Evolutionary conservation across 2,329 filamentous ascomycete species (phyloP), one percentile per base, ranked within the genome.

Genomic region (Trichoderma lentiforme): DNA sequence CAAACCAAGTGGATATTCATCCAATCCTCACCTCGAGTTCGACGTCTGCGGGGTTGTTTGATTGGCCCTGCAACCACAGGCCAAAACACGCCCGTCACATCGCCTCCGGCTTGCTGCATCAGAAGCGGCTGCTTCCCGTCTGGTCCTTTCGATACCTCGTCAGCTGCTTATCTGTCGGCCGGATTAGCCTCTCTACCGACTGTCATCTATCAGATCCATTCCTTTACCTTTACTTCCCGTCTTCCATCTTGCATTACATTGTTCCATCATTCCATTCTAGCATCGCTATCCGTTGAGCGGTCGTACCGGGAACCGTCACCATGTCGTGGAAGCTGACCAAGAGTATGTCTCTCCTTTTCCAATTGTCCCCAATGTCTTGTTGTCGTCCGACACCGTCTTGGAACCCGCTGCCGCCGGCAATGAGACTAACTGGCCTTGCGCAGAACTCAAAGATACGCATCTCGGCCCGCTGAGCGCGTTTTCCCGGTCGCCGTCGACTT

Each of bases 371-470:
- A 12, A 58, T 34, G 32, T 63, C 65, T 36, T 32, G 24, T 30
- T 58, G 32, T 34, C 12, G 32, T 34, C 12, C 32, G 32, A 34
- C 4, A 12, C 32, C 4, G 0, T 34, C 32, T 12, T 34, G 32
- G 9, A 34, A 34, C 32, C 11, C 28, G 32, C 21, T 30, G 15
- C 9, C n/a, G 32, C 43, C 24, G 43, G 26, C n/a, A 18, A 39
- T 57, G 61, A 62, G 21, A 69, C 77, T 81, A 70, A 80, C 75
- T 61, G 63, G 57, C 67, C 30, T 6, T 58, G 30, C 73, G 58
- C 73, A 84, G 82, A 98, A 85, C 88, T 99, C 82, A 98, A 98
- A 87, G 95, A 98, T 84, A 98, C 95, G 81, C 96, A 98, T 86
- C 86, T 98, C 80, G 93, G 93, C 75, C 93, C 95, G 79, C 87